These are phyloP conservation scores for Omphalotus guepiniiformis DNA, from an alignment of 768 basidiomycete genomes.

Conservation along the genomic window DNA sequence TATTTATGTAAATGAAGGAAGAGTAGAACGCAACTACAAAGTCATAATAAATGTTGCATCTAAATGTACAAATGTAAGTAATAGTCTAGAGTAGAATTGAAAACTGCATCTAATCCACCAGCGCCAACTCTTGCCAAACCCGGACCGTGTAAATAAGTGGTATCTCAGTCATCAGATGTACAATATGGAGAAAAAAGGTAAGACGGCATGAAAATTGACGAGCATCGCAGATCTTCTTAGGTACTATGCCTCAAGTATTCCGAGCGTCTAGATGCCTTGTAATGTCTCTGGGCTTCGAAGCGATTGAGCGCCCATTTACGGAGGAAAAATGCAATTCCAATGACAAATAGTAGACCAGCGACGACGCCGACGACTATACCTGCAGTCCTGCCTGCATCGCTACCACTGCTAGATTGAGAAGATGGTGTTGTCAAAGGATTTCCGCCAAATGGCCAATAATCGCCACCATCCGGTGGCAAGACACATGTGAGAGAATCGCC, in stretches of 20 bases:
- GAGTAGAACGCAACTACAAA: too few relatives aligned
- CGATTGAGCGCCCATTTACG: background rate
- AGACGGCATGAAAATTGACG: background rate
- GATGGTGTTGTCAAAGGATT: conserved; percentile 36
- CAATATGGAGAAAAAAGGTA: background rate
- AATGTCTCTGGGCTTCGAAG: background rate
- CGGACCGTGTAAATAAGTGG: background rate
- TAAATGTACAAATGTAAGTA: too few relatives aligned
- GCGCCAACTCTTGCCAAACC: too few relatives aligned
- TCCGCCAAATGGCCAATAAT: conserved; percentile 68
- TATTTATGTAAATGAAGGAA: too few relatives aligned
- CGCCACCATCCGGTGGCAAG: conserved; percentile 59
- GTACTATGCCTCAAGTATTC: background rate
- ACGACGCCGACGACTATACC: conserved; percentile 53
- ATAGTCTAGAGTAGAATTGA: too few relatives aligned
- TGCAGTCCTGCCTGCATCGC: conserved; percentile 33
- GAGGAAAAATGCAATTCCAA: conserved; percentile 35
- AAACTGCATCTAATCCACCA: too few relatives aligned
- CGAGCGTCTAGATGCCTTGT: conserved; percentile 26
- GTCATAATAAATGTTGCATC: too few relatives aligned
- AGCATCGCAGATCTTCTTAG: background rate
- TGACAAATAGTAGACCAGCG: conserved; percentile 39
- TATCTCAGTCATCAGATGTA: background rate
- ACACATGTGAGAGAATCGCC: conserved; percentile 64
- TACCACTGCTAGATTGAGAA: conserved; percentile 13